Evolutionary conservation across 208 protist species (phyloP).

Genomic region (Histomonas meleagridis): DNA sequence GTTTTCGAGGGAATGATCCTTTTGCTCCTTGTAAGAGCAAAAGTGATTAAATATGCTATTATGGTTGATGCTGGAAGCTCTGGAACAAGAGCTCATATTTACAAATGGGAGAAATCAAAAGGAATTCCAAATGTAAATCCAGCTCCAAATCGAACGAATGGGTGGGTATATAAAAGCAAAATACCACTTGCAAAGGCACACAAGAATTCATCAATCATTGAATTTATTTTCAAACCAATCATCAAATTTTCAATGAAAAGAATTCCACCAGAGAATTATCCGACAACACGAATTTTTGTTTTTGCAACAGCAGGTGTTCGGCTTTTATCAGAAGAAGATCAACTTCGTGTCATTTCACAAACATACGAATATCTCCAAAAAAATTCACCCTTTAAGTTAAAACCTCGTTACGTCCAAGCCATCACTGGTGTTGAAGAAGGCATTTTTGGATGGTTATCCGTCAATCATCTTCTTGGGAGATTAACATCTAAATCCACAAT

Average conservation of each 20-base stretch:
- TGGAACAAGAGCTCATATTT: neutral
- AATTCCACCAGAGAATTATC: neutral
- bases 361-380: neutral
- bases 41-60: neutral
- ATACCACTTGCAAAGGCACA: neutral
- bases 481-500: neutral
- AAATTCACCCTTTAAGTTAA: neutral
- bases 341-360: neutral
- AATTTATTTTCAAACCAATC: neutral
- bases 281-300: neutral
- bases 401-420: neutral
- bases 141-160: neutral
- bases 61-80: neutral
- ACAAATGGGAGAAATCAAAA: neutral
- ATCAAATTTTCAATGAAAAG: neutral
- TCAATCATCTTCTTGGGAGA: neutral
- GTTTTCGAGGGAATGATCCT: too few relatives aligned
- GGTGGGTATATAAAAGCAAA: too few relatives aligned
- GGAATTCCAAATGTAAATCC: neutral
- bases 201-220: neutral
- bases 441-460: neutral
- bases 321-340: neutral
- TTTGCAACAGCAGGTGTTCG: neutral
- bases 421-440: neutral
- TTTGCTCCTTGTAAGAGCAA: too few relatives aligned